A percentile compares a stretch with the other conserved stretches of the same genome.
phyloP scores from a whole-genome alignment of 805 yeast species.

The Candida insectorum region DNA sequence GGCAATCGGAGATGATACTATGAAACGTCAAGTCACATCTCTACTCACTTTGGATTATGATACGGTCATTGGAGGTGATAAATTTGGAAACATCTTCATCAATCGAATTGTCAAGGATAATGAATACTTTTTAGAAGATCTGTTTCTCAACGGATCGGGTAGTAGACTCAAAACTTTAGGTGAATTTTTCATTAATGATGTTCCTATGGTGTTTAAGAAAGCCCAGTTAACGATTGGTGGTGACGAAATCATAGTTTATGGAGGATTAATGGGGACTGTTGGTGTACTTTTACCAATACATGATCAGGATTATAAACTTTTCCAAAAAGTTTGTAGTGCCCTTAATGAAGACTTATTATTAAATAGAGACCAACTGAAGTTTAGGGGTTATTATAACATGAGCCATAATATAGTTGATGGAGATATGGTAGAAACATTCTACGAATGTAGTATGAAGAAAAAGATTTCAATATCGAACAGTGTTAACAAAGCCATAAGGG shows the following conservation, averaged over 20 bases:
- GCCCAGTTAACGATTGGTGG: slow-evolving; percentile 61
- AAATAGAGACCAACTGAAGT: slow-evolving; percentile 66
- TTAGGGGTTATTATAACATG: slow-evolving; percentile 81
- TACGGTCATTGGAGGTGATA: slow-evolving; percentile 82
- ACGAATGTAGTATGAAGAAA: slow-evolving; percentile 26
- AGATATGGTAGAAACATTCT: slow-evolving; percentile 68
- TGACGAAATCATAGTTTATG: slow-evolving; percentile 57
- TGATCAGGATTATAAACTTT: slow-evolving; percentile 33
- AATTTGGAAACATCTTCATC: slow-evolving; percentile 76
- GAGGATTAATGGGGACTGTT: slow-evolving; percentile 79
- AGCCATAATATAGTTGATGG: slow-evolving; percentile 80
- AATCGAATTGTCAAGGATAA: slow-evolving; percentile 47
- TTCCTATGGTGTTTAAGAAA: slow-evolving; percentile 57
- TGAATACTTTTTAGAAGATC: slow-evolving; percentile 15
- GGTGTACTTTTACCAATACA: slow-evolving; percentile 71
- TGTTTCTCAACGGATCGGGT: slow-evolving; percentile 48
- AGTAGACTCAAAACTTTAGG: slow-evolving; percentile 48
- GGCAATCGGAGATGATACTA: slow-evolving; percentile 66
- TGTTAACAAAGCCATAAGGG: slow-evolving; percentile 46
- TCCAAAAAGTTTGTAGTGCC: slow-evolving; percentile 21
- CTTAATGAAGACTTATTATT: slow-evolving; percentile 30
- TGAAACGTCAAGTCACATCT: slow-evolving; percentile 64
- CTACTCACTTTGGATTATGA: slow-evolving; percentile 63
- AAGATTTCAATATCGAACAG: slow-evolving; percentile 37
- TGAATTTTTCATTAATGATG: slow-evolving; percentile 69